Conservation (phyloP, 805 yeast species). For the Sungouiozyma intestinalis region DNA sequence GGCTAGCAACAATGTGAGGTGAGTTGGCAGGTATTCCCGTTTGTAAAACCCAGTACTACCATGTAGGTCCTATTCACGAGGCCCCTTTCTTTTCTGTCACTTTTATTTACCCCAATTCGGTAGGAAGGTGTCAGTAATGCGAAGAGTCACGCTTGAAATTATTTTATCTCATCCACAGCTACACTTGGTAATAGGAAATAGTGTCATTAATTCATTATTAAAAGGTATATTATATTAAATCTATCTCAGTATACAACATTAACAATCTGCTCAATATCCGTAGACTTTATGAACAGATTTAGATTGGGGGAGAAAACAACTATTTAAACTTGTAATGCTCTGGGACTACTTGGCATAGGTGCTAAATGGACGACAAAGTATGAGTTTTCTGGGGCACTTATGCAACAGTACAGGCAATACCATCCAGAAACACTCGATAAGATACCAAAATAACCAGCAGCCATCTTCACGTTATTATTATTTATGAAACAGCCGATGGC, state of each 20-base stretch:
- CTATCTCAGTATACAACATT: no score
- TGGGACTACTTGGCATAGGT: neutral
- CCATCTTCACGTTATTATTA: slow-evolving; percentile 34
- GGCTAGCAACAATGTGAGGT: no score
- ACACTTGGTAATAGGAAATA: no score
- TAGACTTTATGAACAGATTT: neutral
- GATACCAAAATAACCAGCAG: slow-evolving; percentile 56
- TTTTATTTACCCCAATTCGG: neutral
- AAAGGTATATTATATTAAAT: no score
- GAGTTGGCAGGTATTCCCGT: no score
- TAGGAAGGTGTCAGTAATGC: neutral
- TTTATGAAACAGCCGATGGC: slow-evolving; percentile 43
- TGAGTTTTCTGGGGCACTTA: slow-evolving; percentile 48
- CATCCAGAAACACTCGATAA: slow-evolving; percentile 47
- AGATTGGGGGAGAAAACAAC: neutral
- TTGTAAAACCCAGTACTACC: no score
- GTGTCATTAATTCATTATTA: neutral
- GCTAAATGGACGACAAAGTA: slow-evolving; percentile 29
- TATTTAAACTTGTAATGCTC: neutral
- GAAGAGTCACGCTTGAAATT: neutral
- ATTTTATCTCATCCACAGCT: no score
- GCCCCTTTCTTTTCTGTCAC: neutral
- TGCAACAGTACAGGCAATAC: slow-evolving; percentile 55
- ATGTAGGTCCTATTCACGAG: no score
- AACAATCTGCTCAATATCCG: no score